phyloP scores from a whole-genome alignment of 2,329 filamentous ascomycete species.

The Penicillium rolfsii region DNA sequence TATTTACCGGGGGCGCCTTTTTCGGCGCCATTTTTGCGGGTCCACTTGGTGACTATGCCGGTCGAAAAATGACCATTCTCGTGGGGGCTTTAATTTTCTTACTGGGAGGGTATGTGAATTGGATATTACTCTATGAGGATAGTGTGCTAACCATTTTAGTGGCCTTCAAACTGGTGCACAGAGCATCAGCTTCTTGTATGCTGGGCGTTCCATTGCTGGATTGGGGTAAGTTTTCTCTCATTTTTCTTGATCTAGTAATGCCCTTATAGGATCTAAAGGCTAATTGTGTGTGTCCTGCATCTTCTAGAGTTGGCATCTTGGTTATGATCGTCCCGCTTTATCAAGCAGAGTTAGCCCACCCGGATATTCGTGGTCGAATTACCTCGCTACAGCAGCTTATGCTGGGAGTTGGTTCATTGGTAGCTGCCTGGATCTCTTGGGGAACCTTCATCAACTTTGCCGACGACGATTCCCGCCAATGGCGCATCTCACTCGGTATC shows the following conservation, averaged over 20 bases:
- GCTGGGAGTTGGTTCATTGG: slow-evolving; percentile 72
- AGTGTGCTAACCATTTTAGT: neutral
- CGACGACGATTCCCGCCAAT: slow-evolving; percentile 54
- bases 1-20: slow-evolving; percentile 77
- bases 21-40: slow-evolving; percentile 68
- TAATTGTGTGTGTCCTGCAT: neutral
- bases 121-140: neutral
- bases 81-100: slow-evolving; percentile 70
- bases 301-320: slow-evolving; percentile 57
- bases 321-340: slow-evolving; percentile 71
- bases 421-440: slow-evolving; percentile 73
- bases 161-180: slow-evolving; percentile 70
- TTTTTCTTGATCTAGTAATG: neutral
- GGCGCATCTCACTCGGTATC: slow-evolving; percentile 66
- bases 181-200: slow-evolving; percentile 64
- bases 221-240: slow-evolving; percentile 30
- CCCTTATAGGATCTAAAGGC: neutral
- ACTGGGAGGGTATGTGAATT: slow-evolving; percentile 59
- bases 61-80: slow-evolving; percentile 71
- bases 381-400: slow-evolving; percentile 80
- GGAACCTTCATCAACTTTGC: slow-evolving; percentile 59
- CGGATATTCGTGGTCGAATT: slow-evolving; percentile 72
- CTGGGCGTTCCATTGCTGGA: slow-evolving; percentile 70
- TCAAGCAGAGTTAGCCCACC: slow-evolving; percentile 79
- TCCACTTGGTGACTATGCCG: slow-evolving; percentile 63